phyloP scores from a whole-genome alignment of 768 basidiomycete genomes.

The Kondoa malvinella region DNA sequence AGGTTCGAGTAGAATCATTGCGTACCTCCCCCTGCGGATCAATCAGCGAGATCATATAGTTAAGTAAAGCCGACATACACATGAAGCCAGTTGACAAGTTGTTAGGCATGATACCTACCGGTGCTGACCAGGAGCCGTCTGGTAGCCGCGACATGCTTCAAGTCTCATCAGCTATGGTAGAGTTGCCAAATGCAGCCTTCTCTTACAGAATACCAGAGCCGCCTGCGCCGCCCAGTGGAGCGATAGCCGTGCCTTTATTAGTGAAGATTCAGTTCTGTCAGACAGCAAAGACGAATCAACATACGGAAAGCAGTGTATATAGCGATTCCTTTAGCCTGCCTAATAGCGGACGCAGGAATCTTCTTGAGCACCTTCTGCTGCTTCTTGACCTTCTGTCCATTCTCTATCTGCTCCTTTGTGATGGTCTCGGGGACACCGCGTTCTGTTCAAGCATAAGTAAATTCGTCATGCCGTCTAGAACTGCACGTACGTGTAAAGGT shows the following conservation, averaged over 20 bases:
- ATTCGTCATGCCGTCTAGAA: not conserved
- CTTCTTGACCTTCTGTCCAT: conserved; percentile 17
- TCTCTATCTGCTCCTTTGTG: conserved; percentile 8
- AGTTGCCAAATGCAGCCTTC: conserved; percentile 5
- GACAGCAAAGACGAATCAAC: too few species aligned
- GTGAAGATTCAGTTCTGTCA: not conserved
- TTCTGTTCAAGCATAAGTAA: not conserved
- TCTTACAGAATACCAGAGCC: conserved; percentile 3
- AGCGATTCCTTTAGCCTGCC: conserved; percentile 6
- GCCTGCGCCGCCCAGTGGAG: not conserved
- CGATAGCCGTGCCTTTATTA: not conserved
- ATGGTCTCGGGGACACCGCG: not conserved
- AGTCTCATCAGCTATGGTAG: conserved; percentile 8
- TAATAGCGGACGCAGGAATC: conserved; percentile 15
- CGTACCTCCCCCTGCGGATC: too few species aligned
- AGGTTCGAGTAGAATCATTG: not conserved
- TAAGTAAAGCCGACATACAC: conserved; percentile 10
- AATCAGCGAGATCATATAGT: too few species aligned
- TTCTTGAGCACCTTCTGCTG: conserved; percentile 17
- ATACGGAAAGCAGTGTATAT: not conserved
- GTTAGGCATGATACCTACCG: conserved; percentile 4
- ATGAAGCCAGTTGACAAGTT: conserved; percentile 5
- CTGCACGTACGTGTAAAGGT: not conserved
- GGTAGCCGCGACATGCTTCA: conserved; percentile 7
- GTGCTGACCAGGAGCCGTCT: conserved; percentile 16